Evolutionary conservation across 2,329 filamentous ascomycete genomes (phyloP).

Genomic region (Balansia obtecta): DNA sequence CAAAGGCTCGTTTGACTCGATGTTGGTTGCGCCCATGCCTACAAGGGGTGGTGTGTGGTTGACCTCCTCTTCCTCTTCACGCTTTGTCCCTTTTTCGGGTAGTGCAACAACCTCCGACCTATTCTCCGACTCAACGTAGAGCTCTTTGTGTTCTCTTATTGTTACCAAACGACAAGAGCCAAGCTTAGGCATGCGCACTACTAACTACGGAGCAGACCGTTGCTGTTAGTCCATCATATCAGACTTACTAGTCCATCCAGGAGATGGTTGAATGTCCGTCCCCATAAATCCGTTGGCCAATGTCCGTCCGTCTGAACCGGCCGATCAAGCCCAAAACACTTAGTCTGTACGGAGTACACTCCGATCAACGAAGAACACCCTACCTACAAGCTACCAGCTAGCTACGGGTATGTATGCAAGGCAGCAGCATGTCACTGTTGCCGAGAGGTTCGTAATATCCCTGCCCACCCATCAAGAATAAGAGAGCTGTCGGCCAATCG

Average conservation of each 20-base stretch:
- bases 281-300: background rate
- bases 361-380: background rate
- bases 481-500: background rate
- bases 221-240: too few relatives aligned
- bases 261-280: background rate
- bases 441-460: background rate
- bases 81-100: background rate
- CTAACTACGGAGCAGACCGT: too few relatives aligned
- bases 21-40: background rate
- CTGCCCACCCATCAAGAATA: background rate
- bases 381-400: background rate
- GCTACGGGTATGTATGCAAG: background rate
- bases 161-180: background rate
- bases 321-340: background rate
- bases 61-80: background rate
- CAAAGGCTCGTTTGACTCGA: background rate
- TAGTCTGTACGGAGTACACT: background rate
- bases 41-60: background rate
- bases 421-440: background rate
- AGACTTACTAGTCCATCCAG: background rate
- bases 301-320: background rate
- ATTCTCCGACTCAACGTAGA: conserved; percentile 3
- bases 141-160: background rate
- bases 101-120: conserved; percentile 1
- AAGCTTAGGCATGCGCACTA: background rate